A percentile compares a stretch with the other conserved stretches of the same genome.
These are phyloP conservation scores for Spergularia azorica DNA, from an alignment of 179 eudicot genomes.

Conservation along the genomic window DNA sequence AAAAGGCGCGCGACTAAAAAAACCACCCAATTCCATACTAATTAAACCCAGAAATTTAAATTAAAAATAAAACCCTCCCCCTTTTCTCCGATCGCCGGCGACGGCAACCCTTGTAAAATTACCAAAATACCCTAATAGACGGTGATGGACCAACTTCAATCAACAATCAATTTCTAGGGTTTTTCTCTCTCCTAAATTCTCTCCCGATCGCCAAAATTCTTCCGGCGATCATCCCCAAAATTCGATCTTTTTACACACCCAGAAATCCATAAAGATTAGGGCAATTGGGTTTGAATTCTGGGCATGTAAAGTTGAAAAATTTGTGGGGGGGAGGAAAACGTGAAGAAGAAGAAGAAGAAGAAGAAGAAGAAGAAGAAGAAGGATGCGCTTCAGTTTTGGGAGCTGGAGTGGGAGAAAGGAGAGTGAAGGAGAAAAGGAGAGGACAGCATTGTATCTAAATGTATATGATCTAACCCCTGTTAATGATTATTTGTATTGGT, in stretches of 20 bases:
- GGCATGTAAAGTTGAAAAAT: neutral
- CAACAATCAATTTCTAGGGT: conserved; percentile 24
- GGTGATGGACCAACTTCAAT: too few relatives aligned
- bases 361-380: neutral
- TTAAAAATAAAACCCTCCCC: neutral
- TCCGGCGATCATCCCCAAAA: neutral
- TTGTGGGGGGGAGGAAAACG: neutral
- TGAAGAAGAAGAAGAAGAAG: neutral
- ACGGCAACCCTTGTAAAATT: neutral
- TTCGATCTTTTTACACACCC: neutral
- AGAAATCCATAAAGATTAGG: neutral
- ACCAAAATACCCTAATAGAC: too few relatives aligned
- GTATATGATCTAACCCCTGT: conserved; percentile 85
- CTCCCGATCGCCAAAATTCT: neutral
- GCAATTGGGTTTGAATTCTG: neutral
- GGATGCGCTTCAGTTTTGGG: conserved; percentile 61
- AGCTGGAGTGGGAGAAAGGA: conserved; percentile 48
- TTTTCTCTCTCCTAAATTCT: conserved; percentile 14
- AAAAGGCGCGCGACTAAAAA: too few relatives aligned
- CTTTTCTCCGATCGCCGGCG: neutral
- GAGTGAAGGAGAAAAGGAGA: conserved; percentile 41
- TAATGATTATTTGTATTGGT: conserved; percentile 76
- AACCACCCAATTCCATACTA: too few relatives aligned
- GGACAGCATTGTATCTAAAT: conserved; percentile 61
- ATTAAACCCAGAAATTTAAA: neutral